These are phyloP conservation scores for Phytophthora boehmeriae DNA, from an alignment of 352 stramenopile genomes.

Conservation along the genomic window DNA sequence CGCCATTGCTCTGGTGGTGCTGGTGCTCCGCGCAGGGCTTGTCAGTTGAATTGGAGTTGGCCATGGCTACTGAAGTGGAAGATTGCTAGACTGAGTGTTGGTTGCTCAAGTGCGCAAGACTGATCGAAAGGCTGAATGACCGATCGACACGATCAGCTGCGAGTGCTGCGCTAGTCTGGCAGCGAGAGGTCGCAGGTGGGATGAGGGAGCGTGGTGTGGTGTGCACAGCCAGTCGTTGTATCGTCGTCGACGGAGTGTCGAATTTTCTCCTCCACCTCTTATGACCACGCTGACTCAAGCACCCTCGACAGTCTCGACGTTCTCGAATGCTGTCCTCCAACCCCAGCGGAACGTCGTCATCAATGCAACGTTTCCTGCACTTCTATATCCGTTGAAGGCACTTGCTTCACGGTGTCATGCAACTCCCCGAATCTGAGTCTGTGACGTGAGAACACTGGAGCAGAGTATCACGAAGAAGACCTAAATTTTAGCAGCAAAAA, in stretches of 20 bases:
- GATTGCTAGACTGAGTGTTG: neutral
- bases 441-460: conserved; percentile 12
- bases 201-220: neutral
- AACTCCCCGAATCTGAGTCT: conserved; percentile 10
- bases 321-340: no score
- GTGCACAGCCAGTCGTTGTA: conserved; percentile 8
- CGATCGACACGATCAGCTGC: neutral
- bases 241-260: conserved; percentile 5
- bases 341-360: no score
- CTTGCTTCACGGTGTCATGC: neutral
- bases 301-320: no score
- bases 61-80: conserved; percentile 8
- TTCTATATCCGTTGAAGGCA: no score
- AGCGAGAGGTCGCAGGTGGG: conserved; percentile 22
- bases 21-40: conserved; percentile 21
- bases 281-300: neutral
- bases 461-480: neutral
- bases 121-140: conserved; percentile 28
- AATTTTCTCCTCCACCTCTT: conserved; percentile 12
- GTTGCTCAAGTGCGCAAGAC: conserved; percentile 2
- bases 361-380: no score
- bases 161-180: neutral
- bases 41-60: conserved; percentile 23
- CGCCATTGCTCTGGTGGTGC: conserved; percentile 10
- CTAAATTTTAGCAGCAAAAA: conserved; percentile 32